Conservation (phyloP, 192 early-diverging fungal genomes). For the Umbelopsis ramanniana region DNA sequence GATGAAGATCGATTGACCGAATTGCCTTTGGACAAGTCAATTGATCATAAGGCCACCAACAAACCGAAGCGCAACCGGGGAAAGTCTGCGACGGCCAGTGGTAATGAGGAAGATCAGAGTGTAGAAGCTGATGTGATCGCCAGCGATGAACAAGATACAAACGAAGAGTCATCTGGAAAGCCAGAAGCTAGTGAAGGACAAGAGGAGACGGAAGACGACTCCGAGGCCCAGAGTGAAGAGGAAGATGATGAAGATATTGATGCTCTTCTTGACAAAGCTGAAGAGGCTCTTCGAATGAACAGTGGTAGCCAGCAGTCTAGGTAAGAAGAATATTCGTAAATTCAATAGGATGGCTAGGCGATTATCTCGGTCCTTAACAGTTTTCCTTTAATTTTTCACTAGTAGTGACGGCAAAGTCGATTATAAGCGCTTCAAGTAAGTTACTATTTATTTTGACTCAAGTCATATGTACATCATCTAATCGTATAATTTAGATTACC, state of each 20-base stretch:
- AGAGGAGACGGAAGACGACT: background rate
- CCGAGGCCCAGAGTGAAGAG: slow-evolving; percentile 17
- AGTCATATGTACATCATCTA: background rate
- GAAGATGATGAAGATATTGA: slow-evolving; percentile 48
- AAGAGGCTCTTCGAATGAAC: slow-evolving; percentile 38
- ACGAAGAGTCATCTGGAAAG: too few species aligned
- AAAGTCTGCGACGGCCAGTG: background rate
- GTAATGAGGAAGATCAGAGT: background rate
- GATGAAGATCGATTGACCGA: background rate
- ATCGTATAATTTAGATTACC: slow-evolving; percentile 29
- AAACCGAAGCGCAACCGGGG: background rate
- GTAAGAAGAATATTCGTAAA: background rate
- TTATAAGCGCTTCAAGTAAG: background rate
- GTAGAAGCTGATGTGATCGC: too few species aligned
- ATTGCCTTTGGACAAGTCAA: background rate
- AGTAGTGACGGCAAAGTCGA: background rate
- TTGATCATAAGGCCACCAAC: background rate
- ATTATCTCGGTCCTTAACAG: background rate
- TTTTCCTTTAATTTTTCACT: background rate
- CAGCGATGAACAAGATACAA: too few species aligned
- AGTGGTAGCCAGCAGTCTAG: background rate
- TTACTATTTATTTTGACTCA: background rate
- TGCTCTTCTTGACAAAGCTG: slow-evolving; percentile 41
- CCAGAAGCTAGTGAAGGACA: background rate
- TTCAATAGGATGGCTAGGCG: background rate